These are phyloP conservation scores for Ceratocystiopsis sp. DNA, from an alignment of 2,329 filamentous ascomycete species.

Conservation along the genomic window DNA sequence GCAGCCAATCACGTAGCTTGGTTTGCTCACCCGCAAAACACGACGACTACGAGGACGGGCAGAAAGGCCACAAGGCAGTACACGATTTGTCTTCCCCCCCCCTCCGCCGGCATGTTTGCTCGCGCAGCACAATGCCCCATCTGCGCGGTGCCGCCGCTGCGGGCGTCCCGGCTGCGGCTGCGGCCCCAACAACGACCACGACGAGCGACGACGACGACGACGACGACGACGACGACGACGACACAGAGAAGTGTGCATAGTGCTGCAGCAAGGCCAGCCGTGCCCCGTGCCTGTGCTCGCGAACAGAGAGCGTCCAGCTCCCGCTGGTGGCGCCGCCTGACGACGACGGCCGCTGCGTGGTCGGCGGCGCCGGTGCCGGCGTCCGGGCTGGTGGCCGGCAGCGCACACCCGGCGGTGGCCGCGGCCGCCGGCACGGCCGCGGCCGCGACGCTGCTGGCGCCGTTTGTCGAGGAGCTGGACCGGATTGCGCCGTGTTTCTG, in stretches of 20 bases:
- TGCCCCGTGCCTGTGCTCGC: too few relatives aligned
- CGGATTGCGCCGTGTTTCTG: conserved; percentile 82
- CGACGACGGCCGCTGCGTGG: background rate
- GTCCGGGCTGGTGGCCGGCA: background rate
- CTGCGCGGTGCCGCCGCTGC: background rate
- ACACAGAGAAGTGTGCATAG: too few relatives aligned
- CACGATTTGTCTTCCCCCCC: too few relatives aligned
- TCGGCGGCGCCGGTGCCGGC: background rate
- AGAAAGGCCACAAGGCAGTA: too few relatives aligned
- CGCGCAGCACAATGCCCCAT: conserved; percentile 16
- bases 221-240: background rate
- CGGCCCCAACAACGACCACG: background rate
- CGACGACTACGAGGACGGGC: too few relatives aligned
- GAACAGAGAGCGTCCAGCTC: too few relatives aligned
- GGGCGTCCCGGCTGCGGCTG: background rate
- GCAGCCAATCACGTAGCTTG: conserved; percentile 8
- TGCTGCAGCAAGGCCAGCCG: background rate
- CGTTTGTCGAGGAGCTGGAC: conserved; percentile 59
- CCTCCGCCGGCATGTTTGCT: conserved; percentile 16
- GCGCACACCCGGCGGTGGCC: background rate
- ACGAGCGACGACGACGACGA: background rate
- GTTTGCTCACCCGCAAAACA: conserved; percentile 4
- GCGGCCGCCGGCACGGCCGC: background rate
- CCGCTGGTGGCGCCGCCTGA: background rate
- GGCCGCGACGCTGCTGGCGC: conserved; percentile 22